A percentile compares a stretch with the other conserved stretches of the same genome.
These are phyloP conservation scores for Sinapis alba DNA, from an alignment of 441 rosid genomes.

Conservation along the genomic window DNA sequence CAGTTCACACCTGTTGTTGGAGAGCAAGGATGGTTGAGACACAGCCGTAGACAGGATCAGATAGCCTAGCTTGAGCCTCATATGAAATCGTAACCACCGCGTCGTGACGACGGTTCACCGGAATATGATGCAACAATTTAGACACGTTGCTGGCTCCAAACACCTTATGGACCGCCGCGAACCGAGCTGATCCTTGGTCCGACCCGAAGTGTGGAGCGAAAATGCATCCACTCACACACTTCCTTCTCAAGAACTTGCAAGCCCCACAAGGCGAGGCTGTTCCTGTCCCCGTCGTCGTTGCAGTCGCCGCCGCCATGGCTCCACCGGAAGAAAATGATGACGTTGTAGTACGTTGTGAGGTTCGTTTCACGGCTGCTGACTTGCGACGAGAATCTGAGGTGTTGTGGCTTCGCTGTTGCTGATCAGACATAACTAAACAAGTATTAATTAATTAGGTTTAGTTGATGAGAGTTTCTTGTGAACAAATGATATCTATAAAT, in stretches of 20 bases:
- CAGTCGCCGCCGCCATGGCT: constrained; percentile 8
- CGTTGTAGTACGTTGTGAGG: constrained; percentile 16
- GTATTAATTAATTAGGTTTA: constrained; percentile 3
- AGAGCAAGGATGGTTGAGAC: constrained; percentile 69
- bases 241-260: constrained; percentile 78
- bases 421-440: constrained; percentile 47
- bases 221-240: constrained; percentile 73
- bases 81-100: constrained; percentile 72
- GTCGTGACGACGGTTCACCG: constrained; percentile 62
- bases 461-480: constrained; percentile 30
- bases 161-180: constrained; percentile 81
- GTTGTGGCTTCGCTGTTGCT: constrained; percentile 41
- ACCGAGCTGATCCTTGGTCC: constrained; percentile 72
- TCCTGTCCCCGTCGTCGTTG: constrained; percentile 25
- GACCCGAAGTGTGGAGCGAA: constrained; percentile 86
- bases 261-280: constrained; percentile 71
- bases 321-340: constrained; percentile 28
- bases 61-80: constrained; percentile 71
- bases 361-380: constrained; percentile 43
- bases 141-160: constrained; percentile 89
- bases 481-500: constrained; percentile 18
- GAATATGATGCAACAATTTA: constrained; percentile 65
- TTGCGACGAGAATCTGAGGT: constrained; percentile 50
- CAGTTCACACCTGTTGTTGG: constrained; percentile 67
- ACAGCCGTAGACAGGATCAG: constrained; percentile 83